A percentile compares a stretch with the other conserved stretches of the same genome.
Evolutionary conservation across 352 stramenopile genomes (phyloP).

Genomic region (Phytophthora uliginosa): DNA sequence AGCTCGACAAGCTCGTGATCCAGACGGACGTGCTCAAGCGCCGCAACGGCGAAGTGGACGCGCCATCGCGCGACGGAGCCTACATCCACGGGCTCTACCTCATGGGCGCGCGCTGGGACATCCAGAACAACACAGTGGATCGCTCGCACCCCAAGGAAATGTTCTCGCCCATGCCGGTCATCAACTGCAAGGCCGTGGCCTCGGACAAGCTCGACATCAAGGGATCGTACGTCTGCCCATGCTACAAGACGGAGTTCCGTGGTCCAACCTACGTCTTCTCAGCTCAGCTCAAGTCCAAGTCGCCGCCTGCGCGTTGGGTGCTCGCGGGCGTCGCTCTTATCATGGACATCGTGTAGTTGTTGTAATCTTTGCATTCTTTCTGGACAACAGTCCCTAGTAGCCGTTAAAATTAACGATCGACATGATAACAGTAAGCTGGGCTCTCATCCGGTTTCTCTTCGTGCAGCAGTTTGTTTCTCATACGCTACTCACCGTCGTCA

Average conservation of each 20-base stretch:
- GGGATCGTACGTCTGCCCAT: constrained; percentile 96
- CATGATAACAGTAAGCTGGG: too few species aligned
- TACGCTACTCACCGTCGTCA: too few species aligned
- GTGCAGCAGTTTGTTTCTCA: too few species aligned
- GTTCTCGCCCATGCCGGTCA: constrained; percentile 98
- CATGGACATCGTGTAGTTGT: constrained; percentile 90
- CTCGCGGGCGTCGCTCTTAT: constrained; percentile 97
- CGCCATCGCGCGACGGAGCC: constrained; percentile 92
- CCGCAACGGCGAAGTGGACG: constrained; percentile 92
- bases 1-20: constrained; percentile 98
- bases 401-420: too few species aligned
- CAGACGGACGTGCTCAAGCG: constrained; percentile 98
- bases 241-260: constrained; percentile 98
- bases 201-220: constrained; percentile 96
- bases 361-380: background rate
- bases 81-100: constrained; percentile 97
- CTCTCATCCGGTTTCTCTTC: too few species aligned
- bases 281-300: constrained; percentile 98
- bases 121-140: constrained; percentile 93
- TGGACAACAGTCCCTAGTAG: too few species aligned
- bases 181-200: constrained; percentile 98
- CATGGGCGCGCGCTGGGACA: constrained; percentile 97
- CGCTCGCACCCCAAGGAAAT: constrained; percentile 98
- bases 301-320: constrained; percentile 94
- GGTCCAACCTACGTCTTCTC: constrained; percentile 98